Conservation (phyloP, 116 monocot genomes). For the Thalassia testudinum region DNA sequence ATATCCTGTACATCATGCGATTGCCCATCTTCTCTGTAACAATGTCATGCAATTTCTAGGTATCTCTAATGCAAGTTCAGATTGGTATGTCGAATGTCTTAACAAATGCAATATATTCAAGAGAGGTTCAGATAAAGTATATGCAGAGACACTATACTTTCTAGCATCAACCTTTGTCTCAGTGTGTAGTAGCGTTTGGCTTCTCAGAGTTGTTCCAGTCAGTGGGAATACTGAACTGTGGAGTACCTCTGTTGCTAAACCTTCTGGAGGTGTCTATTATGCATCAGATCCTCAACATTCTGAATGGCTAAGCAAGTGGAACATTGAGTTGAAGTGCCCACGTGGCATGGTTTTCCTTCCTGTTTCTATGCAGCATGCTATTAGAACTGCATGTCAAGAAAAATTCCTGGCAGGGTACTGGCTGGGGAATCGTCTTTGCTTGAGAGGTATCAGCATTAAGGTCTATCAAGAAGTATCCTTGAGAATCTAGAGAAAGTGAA, state of each 20-base stretch:
- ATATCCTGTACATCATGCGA: constrained; percentile 9
- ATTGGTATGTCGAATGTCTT: constrained; percentile 26
- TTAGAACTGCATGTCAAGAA: too few species aligned
- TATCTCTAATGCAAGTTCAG: constrained; percentile 4
- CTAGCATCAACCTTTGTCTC: too few species aligned
- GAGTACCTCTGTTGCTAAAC: too few species aligned
- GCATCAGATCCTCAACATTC: background rate
- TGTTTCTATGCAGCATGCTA: background rate
- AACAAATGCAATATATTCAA: constrained; percentile 10
- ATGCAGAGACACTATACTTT: constrained; percentile 15
- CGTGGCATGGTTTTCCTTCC: background rate
- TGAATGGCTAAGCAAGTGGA: background rate
- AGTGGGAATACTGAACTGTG: too few species aligned
- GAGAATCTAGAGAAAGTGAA: too few species aligned
- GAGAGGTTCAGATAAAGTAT: constrained; percentile 11
- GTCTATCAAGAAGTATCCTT: too few species aligned
- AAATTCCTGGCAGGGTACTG: too few species aligned
- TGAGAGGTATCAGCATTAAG: too few species aligned
- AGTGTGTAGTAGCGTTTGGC: too few species aligned
- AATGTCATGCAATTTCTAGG: constrained; percentile 15
- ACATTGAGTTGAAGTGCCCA: background rate
- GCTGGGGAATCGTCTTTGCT: too few species aligned
- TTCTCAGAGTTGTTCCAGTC: too few species aligned
- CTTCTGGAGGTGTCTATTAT: too few species aligned
- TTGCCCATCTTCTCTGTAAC: constrained; percentile 10